Percentiles rank a stretch among this genome's conserved stretches.
Conservation (phyloP, 345 rosid species). For the Syzygium oleosum region DNA sequence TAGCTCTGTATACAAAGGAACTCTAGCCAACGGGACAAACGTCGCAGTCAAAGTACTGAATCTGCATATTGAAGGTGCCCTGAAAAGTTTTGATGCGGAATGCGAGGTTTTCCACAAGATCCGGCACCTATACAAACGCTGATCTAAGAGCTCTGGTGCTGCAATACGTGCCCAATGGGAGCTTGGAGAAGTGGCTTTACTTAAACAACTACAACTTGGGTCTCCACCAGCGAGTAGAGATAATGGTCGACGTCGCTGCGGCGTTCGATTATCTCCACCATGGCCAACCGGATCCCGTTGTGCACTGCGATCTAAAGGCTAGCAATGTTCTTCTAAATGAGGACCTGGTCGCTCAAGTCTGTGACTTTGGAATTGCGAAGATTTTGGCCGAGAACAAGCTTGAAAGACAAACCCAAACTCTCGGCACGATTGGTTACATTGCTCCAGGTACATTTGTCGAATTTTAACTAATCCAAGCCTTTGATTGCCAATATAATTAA, state of each 20-base stretch:
- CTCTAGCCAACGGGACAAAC: background rate
- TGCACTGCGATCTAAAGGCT: background rate
- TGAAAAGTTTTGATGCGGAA: constrained; percentile 5
- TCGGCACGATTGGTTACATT: background rate
- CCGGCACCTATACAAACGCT: background rate
- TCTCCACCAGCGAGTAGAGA: background rate
- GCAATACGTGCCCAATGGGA: constrained; percentile 7
- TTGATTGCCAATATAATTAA: background rate
- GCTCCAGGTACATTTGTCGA: background rate
- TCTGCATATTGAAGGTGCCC: background rate
- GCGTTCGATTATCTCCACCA: background rate
- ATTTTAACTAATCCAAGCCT: background rate
- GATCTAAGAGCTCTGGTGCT: constrained; percentile 6
- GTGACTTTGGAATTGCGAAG: background rate
- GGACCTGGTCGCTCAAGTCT: background rate
- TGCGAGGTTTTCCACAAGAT: constrained; percentile 1
- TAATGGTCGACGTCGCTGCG: background rate
- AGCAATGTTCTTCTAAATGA: background rate
- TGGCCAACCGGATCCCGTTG: background rate
- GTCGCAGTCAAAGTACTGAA: constrained; percentile 10
- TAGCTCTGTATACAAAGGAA: constrained; percentile 4
- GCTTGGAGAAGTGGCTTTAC: constrained; percentile 5
- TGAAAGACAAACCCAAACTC: background rate
- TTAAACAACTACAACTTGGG: background rate
- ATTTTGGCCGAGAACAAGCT: background rate